Evolutionary conservation across 169 alveolate genomes (phyloP).

Genomic region (Cryptosporidium viatorum): DNA sequence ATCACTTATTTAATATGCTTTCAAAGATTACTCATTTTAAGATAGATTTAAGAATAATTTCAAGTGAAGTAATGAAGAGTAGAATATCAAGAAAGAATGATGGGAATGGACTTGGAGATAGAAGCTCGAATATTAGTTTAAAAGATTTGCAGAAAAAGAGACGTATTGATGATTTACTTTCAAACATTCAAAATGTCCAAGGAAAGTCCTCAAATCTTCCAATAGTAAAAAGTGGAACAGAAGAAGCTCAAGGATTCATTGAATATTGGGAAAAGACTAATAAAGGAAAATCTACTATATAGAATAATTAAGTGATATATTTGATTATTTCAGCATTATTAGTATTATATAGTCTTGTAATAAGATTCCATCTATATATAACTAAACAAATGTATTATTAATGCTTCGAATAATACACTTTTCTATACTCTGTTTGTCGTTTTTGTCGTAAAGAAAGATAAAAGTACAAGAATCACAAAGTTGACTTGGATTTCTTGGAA

Average conservation of each 20-base stretch:
- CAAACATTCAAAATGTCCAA: constrained; percentile 18
- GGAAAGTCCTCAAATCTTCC: constrained; percentile 20
- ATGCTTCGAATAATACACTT: constrained; percentile 48
- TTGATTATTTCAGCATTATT: background rate
- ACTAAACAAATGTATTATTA: too few species aligned
- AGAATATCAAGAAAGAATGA: constrained; percentile 3
- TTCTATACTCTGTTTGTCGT: constrained; percentile 56
- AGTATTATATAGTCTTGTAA: too few species aligned
- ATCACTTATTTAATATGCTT: constrained; percentile 36
- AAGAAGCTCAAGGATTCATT: constrained; percentile 26
- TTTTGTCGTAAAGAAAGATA: constrained; percentile 74
- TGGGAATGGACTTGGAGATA: background rate
- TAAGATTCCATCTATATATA: too few species aligned
- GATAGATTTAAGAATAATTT: background rate
- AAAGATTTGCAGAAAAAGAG: constrained; percentile 22
- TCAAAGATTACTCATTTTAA: constrained; percentile 10
- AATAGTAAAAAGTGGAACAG: constrained; percentile 34
- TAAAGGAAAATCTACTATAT: constrained; percentile 2
- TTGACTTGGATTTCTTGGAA: constrained; percentile 85
- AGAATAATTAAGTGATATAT: background rate
- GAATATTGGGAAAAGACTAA: constrained; percentile 58
- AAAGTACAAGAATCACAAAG: constrained; percentile 84
- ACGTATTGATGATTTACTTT: constrained; percentile 13
- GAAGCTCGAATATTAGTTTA: background rate
- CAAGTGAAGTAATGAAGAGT: constrained; percentile 8